Evolutionary conservation across 1,284 basidiomycete species (phyloP).

Genomic region (Pseudozyma thailandica): DNA sequence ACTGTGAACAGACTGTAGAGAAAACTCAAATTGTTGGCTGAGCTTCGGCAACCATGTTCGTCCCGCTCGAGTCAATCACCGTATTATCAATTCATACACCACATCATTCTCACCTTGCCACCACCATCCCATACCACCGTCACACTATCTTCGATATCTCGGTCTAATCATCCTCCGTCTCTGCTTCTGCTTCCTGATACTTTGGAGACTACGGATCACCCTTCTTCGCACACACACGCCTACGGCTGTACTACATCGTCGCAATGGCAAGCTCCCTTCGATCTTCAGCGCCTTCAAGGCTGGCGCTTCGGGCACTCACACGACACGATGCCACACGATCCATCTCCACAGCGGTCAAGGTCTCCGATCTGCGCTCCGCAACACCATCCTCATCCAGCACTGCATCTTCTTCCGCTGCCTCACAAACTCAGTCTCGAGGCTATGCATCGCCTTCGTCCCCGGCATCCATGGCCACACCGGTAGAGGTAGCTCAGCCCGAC

Average conservation of each 20-base stretch:
- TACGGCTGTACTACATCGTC: not conserved
- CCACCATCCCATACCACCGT: no score
- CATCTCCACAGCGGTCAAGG: slow-evolving; percentile 1
- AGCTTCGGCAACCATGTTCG: no score
- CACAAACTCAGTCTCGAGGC: slow-evolving; percentile 17
- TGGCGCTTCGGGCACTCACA: slow-evolving; percentile 36
- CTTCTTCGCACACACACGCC: no score
- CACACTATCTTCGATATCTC: no score
- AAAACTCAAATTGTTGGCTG: slow-evolving; percentile 1
- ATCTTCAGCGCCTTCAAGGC: slow-evolving; percentile 32
- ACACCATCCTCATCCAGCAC: slow-evolving; percentile 5
- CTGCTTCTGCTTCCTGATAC: no score
- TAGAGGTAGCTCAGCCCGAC: slow-evolving; percentile 57
- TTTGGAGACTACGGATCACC: not conserved
- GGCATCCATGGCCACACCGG: slow-evolving; percentile 57
- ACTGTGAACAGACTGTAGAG: not conserved
- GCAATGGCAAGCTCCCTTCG: slow-evolving; percentile 36
- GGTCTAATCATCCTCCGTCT: no score
- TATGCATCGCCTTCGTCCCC: slow-evolving; percentile 57
- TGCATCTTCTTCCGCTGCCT: slow-evolving; percentile 10
- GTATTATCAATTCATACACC: no score
- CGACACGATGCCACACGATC: slow-evolving; percentile 16
- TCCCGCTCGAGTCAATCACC: no score
- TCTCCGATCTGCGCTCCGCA: not conserved
- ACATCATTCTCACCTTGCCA: no score